These are phyloP conservation scores for Moesziomyces globuligerus DNA, from an alignment of 1,284 basidiomycete genomes.

Conservation along the genomic window DNA sequence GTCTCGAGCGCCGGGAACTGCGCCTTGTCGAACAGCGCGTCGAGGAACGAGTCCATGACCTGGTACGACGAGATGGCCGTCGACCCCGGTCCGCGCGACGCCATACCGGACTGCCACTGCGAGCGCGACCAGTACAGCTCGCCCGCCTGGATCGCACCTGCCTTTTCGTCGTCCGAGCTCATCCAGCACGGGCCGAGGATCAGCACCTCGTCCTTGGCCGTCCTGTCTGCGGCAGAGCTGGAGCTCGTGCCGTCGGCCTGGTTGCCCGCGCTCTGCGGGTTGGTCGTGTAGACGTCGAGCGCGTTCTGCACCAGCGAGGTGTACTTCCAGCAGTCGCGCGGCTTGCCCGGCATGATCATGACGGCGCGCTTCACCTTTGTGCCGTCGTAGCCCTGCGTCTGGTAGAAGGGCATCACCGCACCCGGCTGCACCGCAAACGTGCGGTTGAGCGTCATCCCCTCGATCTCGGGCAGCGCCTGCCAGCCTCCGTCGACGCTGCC, in stretches of 20 bases:
- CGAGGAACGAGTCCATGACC: constrained; percentile 52
- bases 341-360: constrained; percentile 62
- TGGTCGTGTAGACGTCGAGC: constrained; percentile 31
- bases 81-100: constrained; percentile 30
- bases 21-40: constrained; percentile 53
- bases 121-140: constrained; percentile 55
- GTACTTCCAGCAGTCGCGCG: constrained; percentile 63
- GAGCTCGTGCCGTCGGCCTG: constrained; percentile 8
- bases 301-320: constrained; percentile 57
- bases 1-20: constrained; percentile 52
- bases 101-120: constrained; percentile 58
- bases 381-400: constrained; percentile 36
- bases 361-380: constrained; percentile 57
- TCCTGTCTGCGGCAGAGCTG: background rate
- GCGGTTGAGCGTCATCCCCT: constrained; percentile 55
- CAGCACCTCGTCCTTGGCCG: constrained; percentile 37
- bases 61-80: constrained; percentile 48
- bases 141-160: constrained; percentile 37
- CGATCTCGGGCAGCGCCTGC: constrained; percentile 43
- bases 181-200: constrained; percentile 58
- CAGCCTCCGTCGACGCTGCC: constrained; percentile 69
- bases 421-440: constrained; percentile 27
- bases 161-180: constrained; percentile 44
- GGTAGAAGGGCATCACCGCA: constrained; percentile 58
- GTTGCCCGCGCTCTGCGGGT: constrained; percentile 21